Base-by-base conservation (phyloP, 768 basidiomycete species). In the Phaffia australis region DNA sequence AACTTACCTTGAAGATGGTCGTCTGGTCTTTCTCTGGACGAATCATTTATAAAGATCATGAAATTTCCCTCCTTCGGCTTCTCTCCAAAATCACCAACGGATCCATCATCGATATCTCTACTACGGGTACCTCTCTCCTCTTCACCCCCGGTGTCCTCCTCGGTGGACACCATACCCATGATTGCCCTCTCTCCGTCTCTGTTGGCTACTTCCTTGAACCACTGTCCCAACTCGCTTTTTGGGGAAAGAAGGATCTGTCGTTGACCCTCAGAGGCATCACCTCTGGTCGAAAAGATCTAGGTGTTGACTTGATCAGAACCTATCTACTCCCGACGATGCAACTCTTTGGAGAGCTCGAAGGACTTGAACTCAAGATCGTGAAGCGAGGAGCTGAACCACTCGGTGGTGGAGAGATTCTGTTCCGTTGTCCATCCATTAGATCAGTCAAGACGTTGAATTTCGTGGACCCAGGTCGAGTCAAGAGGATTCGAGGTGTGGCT, bases 181-280 rank as follows among this genome's bases (percentile, higher is more conserved):
- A 94, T 25, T 97, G 94, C 72, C 88, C 92, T 23, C 78, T 86
- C 21, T 88, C 89, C 15, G 82, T 93, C 51, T 87, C 89, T 32
- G 81, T 98, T 54, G 95, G 95, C 15, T 99, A 98, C 78, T 98
- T 89, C 74, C 79, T 98, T 15, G 95, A 98, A 74, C 86, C 91
- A 18, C 72, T 97, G 1, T 79, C 97, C 23, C 88, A 89, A 80
- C 79, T 98, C 3, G 93, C 89, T 2, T 90, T 91, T 0, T 98
- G 98, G 73, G 82, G 90, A 25, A 99, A 99, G 79, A 87, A 82
- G 69, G 84, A 89, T 0, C 75, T 98, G 56, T 82, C 87, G 55
- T 75, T 93, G 32, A 94, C 87, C 0, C 75, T 98, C 63, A 83
- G 81, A 60, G 95, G 95, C 0, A 86, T 99, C 65, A 99, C 95